Evolutionary conservation across 768 basidiomycete genomes (phyloP).

Genomic region (Pulveroboletus sp.): DNA sequence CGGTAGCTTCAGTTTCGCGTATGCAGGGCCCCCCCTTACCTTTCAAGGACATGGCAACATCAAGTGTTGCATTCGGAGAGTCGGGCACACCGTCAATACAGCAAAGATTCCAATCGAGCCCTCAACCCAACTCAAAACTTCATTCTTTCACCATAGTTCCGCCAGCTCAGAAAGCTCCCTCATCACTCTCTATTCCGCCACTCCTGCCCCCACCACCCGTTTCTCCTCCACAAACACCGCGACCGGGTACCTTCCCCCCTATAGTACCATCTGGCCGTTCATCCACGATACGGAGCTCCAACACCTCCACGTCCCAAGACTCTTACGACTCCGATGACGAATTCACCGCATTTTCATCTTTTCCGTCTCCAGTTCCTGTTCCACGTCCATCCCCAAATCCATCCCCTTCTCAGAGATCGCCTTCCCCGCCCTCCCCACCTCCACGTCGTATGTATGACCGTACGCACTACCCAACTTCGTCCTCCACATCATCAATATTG

Average conservation of each 20-base stretch:
- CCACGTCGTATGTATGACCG: slow-evolving; percentile 23
- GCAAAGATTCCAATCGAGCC: slow-evolving; percentile 16
- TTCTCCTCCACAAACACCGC: slow-evolving; percentile 30
- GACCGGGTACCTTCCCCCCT: slow-evolving; percentile 13
- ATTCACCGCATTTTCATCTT: slow-evolving; percentile 47
- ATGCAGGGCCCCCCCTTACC: slow-evolving; percentile 13
- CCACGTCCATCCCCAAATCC: slow-evolving; percentile 3
- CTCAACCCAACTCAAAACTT: slow-evolving; percentile 15
- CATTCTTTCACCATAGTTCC: slow-evolving; percentile 20
- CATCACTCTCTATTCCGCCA: slow-evolving; percentile 25
- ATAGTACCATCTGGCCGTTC: slow-evolving; percentile 7
- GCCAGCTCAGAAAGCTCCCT: slow-evolving; percentile 20
- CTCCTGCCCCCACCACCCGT: slow-evolving; percentile 29
- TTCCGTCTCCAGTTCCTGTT: slow-evolving; percentile 17
- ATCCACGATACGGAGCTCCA: slow-evolving; percentile 1
- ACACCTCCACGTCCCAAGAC: slow-evolving; percentile 11
- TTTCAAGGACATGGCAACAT: not conserved
- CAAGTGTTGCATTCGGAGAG: slow-evolving; percentile 1
- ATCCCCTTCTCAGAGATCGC: slow-evolving; percentile 11
- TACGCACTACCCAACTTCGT: slow-evolving; percentile 21
- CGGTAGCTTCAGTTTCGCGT: slow-evolving; percentile 21
- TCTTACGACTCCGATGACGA: slow-evolving; percentile 38
- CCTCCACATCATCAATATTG: slow-evolving; percentile 23
- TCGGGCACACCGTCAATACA: slow-evolving; percentile 5
- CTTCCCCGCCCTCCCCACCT: slow-evolving; percentile 28